Conservation (phyloP, 805 yeast genomes). For the Naumovozyma baii region DNA sequence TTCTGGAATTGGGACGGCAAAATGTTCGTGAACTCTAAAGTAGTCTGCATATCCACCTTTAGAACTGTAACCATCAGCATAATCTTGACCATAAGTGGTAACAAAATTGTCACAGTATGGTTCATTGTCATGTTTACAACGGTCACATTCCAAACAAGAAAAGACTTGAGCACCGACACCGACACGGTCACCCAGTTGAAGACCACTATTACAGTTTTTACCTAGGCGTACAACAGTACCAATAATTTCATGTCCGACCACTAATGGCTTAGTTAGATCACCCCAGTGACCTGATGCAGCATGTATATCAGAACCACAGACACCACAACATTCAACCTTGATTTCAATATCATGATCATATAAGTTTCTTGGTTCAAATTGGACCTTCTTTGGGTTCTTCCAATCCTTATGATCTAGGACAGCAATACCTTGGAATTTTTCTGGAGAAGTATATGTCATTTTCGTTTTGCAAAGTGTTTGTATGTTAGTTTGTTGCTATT, state of each 20-base stretch:
- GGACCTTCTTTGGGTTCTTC: constrained; percentile 43
- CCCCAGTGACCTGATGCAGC: constrained; percentile 16
- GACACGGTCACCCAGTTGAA: constrained; percentile 62
- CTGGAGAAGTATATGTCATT: constrained; percentile 11
- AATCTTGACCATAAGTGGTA: constrained; percentile 38
- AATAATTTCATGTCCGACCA: constrained; percentile 59
- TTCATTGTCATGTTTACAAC: constrained; percentile 47
- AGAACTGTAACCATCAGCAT: constrained; percentile 38
- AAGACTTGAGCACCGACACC: constrained; percentile 67
- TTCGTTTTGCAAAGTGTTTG: not conserved
- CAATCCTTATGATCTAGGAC: constrained; percentile 41
- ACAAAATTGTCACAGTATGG: constrained; percentile 42
- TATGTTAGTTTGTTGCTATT: not conserved
- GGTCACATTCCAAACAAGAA: constrained; percentile 53
- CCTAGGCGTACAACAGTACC: constrained; percentile 54
- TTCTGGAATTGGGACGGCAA: constrained; percentile 57
- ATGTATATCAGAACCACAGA: constrained; percentile 52
- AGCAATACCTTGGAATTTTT: constrained; percentile 53
- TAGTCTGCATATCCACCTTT: constrained; percentile 68
- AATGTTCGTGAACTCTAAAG: constrained; percentile 53
- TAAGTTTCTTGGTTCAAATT: constrained; percentile 41
- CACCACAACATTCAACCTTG: constrained; percentile 51
- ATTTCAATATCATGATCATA: constrained; percentile 41
- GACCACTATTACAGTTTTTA: constrained; percentile 35
- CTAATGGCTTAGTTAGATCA: constrained; percentile 26